Base-by-base conservation (phyloP, 805 yeast genomes). In the Candida easanensis region DNA sequence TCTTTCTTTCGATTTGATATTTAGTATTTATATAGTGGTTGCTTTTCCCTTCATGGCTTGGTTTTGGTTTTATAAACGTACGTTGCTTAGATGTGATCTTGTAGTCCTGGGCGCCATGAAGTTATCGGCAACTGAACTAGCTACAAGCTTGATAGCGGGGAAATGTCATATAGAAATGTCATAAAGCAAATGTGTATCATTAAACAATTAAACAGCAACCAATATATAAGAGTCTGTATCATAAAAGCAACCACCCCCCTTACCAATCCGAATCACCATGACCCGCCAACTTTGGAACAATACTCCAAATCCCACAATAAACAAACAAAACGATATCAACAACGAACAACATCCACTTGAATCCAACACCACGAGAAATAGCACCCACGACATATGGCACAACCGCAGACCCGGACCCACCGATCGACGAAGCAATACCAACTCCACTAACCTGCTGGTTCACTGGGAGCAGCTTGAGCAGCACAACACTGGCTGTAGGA, bases 401-500 rank as follows among this genome's bases (percentile, higher is more conserved):
- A 5, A 51, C 38, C 1, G 57, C 60, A 27, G 56, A 45, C 18
- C 48, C 50, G 1, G 56, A 49, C 5, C 69, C 68, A 37, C 77
- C 59, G 61, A 77, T 70, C 23, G 74, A 66, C 31, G 77, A 70
- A n/a, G 84, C 80, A 41, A 79, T 70, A 0, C 95, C 89, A 8
- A 87, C 73, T 2, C 88, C 90, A 20, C 78, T 64, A 8, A 84
- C 76, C 41, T 84, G 84, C 41, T 74, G 64, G 33, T 69, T 70
- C 21, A 65, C 60, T 0, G 95, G 95, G 32, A 88, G 58, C 1
- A 79, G 65, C 44, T 81, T 79, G 36, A 84, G 62, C 2, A 88
- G 71, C 10, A 82, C 75, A 14, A 83, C 76, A 41, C 84, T 78
- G 0, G 85, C 77, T 7, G 90, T 80, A 1, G 95, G 89, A 60